Conservation (phyloP, 2,329 filamentous ascomycete species). For the Monilinia fructicola region DNA sequence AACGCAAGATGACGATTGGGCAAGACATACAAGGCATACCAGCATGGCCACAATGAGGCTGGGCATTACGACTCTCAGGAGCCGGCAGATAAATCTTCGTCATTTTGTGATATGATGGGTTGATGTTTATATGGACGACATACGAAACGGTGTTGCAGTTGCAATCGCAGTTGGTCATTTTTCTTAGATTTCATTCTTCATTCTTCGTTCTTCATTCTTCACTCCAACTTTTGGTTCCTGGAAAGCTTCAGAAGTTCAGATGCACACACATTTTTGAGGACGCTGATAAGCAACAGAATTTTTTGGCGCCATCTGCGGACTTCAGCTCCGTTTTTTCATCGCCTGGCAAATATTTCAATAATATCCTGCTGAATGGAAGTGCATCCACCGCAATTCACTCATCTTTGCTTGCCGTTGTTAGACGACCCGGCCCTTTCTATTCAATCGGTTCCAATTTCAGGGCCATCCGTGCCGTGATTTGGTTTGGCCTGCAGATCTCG, state of each 20-base stretch:
- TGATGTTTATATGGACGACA: constrained; percentile 2
- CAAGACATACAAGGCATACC: not conserved
- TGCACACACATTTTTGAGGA: not conserved
- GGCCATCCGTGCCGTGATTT: constrained; percentile 17
- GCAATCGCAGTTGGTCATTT: not conserved
- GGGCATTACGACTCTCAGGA: not conserved
- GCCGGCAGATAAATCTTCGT: constrained; percentile 14
- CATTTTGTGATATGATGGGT: constrained; percentile 18
- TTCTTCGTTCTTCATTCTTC: not conserved
- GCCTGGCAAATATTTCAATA: constrained; percentile 8
- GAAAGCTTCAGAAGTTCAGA: constrained; percentile 17
- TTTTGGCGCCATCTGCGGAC: constrained; percentile 10
- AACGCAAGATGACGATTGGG: constrained; percentile 3
- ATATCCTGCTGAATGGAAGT: not conserved
- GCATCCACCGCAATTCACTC: constrained; percentile 1
- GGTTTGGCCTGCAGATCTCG: constrained; percentile 8
- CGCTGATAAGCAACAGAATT: not conserved
- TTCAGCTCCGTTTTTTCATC: constrained; percentile 2
- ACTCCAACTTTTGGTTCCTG: not conserved
- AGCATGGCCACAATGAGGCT: constrained; percentile 21
- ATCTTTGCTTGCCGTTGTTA: constrained; percentile 10
- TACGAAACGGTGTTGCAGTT: constrained; percentile 13
- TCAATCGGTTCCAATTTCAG: constrained; percentile 17
- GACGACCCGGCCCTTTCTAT: constrained; percentile 9
- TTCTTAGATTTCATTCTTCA: not conserved